Conservation (phyloP, 2,329 filamentous ascomycete genomes). For the Apiospora aurea region DNA sequence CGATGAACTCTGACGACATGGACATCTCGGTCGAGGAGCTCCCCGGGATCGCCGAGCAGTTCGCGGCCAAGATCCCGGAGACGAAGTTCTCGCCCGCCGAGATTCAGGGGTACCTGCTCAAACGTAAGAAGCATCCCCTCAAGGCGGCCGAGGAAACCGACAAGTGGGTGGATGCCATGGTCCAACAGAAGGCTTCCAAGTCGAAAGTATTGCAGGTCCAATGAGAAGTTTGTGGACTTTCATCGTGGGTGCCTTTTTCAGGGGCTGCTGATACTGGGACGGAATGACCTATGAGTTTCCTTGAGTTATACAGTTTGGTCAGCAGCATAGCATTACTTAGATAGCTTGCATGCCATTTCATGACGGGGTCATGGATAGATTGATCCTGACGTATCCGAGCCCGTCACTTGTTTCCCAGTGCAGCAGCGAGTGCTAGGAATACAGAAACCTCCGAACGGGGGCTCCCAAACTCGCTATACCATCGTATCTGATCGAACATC, state of each 20-base stretch:
- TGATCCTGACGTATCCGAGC: background rate
- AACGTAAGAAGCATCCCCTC: conserved; percentile 65
- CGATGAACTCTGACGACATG: conserved; percentile 37
- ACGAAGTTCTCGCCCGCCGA: conserved; percentile 58
- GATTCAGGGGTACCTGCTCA: conserved; percentile 70
- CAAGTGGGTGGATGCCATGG: conserved; percentile 59
- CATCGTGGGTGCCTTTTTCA: background rate
- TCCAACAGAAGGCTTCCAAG: conserved; percentile 57
- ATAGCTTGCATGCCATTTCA: background rate
- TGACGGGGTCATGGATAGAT: background rate
- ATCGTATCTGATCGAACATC: background rate
- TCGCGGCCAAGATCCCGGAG: conserved; percentile 55
- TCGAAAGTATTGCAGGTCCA: conserved; percentile 58
- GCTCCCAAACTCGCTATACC: background rate
- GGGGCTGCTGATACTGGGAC: background rate
- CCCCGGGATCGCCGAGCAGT: conserved; percentile 52
- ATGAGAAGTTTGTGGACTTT: conserved; percentile 34
- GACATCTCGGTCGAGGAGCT: conserved; percentile 50
- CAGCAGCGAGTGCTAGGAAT: too few species aligned
- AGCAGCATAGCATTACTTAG: background rate
- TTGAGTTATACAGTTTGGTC: background rate
- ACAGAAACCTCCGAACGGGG: background rate
- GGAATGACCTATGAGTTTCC: background rate
- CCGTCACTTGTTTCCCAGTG: too few species aligned
- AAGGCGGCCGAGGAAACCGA: conserved; percentile 61